A percentile compares a stretch with the other conserved stretches of the same genome.
These are phyloP conservation scores for Paraconiothyrium sp. DNA, from an alignment of 2,329 filamentous ascomycete species.

Conservation along the genomic window DNA sequence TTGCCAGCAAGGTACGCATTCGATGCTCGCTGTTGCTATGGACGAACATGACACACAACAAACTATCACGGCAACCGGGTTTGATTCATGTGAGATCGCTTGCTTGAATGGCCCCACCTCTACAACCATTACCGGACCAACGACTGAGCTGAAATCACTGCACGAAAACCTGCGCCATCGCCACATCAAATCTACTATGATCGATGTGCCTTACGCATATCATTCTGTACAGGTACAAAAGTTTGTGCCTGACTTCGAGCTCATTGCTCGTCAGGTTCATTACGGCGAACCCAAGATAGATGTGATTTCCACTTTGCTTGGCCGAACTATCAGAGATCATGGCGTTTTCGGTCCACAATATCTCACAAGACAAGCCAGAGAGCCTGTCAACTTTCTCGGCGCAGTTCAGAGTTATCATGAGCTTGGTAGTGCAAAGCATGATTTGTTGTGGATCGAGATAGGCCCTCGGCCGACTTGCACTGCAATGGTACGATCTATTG, in stretches of 20 bases:
- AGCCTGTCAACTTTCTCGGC: slow-evolving; percentile 54
- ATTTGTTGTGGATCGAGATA: slow-evolving; percentile 8
- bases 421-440: no score
- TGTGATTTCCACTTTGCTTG: slow-evolving; percentile 30
- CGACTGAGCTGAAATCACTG: slow-evolving; percentile 15
- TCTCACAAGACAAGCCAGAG: slow-evolving; percentile 41
- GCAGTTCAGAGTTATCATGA: slow-evolving; percentile 33
- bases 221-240: slow-evolving; percentile 46
- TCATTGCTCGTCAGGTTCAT: slow-evolving; percentile 34
- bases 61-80: neutral
- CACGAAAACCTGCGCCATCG: neutral
- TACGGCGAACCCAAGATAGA: slow-evolving; percentile 31
- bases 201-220: slow-evolving; percentile 18
- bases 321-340: slow-evolving; percentile 40
- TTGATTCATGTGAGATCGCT: slow-evolving; percentile 17
- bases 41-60: neutral
- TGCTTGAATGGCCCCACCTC: slow-evolving; percentile 38
- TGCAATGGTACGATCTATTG: neutral
- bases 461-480: slow-evolving; percentile 15
- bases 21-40: slow-evolving; percentile 37
- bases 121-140: slow-evolving; percentile 34
- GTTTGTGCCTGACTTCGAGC: slow-evolving; percentile 52
- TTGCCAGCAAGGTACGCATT: slow-evolving; percentile 33
- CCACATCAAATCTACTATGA: neutral
- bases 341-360: slow-evolving; percentile 36